Evolutionary conservation across 75 land plant genomes (phyloP), one percentile per base, ranked within the genome.

Genomic region (Adiantum capillusveneris): DNA sequence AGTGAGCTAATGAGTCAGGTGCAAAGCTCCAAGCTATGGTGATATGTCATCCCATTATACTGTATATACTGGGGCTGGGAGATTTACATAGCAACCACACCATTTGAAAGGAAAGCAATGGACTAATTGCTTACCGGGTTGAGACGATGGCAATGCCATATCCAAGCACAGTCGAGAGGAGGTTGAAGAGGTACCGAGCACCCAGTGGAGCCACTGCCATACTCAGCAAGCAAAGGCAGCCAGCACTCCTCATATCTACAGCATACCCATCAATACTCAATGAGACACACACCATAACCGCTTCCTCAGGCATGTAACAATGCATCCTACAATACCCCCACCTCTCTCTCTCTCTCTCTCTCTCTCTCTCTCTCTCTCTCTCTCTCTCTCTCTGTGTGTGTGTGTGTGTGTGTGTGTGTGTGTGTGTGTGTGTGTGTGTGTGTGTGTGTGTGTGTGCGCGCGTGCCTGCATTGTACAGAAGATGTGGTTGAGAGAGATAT

Each of bases 81-180:
- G 34, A 7, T 11, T n/a, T 12, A 60, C 53, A 36, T 37, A 30
- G 27, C 41, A 56, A 53, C 60, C 1, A 53, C 44, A 3, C 25
- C 22, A 42, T 68, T 31, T 37, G 37, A 13, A 36, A 63, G 12
- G n/a, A 26, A 49, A 14, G 57, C 16, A 26, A n/a, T 7, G 13
- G 9, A 0, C 7, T 3, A 24, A 20, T 14, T 19, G 25, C 66
- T 72, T 55, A 73, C 66, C 6, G 75, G 75, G 51, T 69, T 69
- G 2, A 73, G 75, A 20, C 74, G 51, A 39, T 73, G 75, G 39
- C 75, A 73, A 44, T 70, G 75, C 75, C 75, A 73, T 21, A 73
- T 62, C 75, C 75, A 73, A 19, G 67, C 75, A 43, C 75, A 73
- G 46, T 73, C 75, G 34, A 73, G 29, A 3, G 75, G 75, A 22